Base-by-base conservation (phyloP, 352 stramenopile genomes). In the Globisporangium abappressorium region DNA sequence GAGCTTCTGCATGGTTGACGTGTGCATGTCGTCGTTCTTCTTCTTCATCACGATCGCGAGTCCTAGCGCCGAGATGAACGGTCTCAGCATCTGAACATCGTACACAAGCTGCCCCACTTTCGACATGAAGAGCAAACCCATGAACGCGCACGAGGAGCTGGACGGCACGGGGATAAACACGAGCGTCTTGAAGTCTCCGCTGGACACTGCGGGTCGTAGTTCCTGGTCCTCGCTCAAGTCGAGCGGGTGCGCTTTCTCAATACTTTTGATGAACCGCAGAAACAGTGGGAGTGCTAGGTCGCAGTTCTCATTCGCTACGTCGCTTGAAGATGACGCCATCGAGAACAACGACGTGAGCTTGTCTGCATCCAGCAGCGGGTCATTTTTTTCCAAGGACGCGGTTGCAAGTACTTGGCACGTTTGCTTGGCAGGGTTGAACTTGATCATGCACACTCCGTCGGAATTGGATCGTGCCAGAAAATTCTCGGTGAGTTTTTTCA, bases 1-100 rank as follows among this genome's bases (percentile, higher is more conserved):
- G 18, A 80, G 77, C 67, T 89, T 92, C 70, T 92, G 84, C 33
- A 77, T 65, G 5, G 80, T 89, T 20, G 84, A 92, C 14, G 74
- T 73, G 20, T 69, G 70, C 70, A 90, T 77, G 53, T 89, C 84
- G 68, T 89, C 79, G 15, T 81, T 80, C 55, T 83, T 81, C 64
- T 86, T 82, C 55, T 81, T 84, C 24, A 80, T 61, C 34, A 78
- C 69, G 41, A 86, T 73, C 3, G 80, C 76, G 5, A 90, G 64
- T 9, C 72, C 72, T 12, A 90, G 74, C 3, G 77, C 76, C 22
- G 75, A 68, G 11, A 87, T 46, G 51, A 90, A 81, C n/a, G 84
- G 81, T 49, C 80, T 80, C n/a, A 90, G 66, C 22, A 51, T 49
- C 67, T 70, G 66, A 5, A 70, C 12, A 55, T 72, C 68, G 53